Percentiles rank a stretch among this genome's conserved stretches.
phyloP scores from a whole-genome alignment of 768 basidiomycete genomes.

The Xerocomellus dryophilus region DNA sequence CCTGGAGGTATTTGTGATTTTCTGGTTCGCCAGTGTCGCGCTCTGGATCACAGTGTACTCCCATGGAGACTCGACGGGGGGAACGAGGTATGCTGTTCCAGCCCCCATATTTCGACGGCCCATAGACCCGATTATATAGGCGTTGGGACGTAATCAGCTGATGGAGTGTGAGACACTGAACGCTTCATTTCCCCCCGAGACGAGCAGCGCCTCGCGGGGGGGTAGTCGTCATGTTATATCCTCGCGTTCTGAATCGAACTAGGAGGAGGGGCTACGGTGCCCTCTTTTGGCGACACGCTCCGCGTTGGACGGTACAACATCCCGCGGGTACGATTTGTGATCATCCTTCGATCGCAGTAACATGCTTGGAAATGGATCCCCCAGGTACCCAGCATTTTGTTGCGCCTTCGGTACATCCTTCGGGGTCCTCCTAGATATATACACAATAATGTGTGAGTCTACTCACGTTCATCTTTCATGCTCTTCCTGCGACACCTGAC shows the following conservation, averaged over 20 bases:
- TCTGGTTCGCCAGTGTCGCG: conserved; percentile 1
- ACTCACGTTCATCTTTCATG: not conserved
- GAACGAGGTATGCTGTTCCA: conserved; percentile 4
- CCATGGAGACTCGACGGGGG: conserved; percentile 1
- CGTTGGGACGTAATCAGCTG: not conserved
- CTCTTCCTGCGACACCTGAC: not conserved
- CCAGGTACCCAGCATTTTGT: conserved; percentile 45
- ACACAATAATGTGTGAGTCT: conserved; percentile 37
- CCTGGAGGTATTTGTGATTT: not conserved
- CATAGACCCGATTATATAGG: not conserved
- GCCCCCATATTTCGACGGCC: not conserved
- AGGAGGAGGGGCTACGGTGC: conserved; percentile 35
- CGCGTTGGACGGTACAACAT: conserved; percentile 40
- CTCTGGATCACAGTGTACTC: not conserved
- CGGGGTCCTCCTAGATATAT: conserved; percentile 37
- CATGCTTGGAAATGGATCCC: not conserved
- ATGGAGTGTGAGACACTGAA: conserved; percentile 17
- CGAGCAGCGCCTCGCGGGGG: not conserved
- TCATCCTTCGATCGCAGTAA: not conserved
- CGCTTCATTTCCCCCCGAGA: conserved; percentile 2
- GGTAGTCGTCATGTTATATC: conserved; percentile 38
- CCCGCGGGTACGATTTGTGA: conserved; percentile 35
- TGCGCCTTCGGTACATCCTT: conserved; percentile 38
- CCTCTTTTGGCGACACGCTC: conserved; percentile 34
- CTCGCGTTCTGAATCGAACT: conserved; percentile 41